These are phyloP conservation scores for Orbilia blumenaviensis DNA, from an alignment of 2,329 filamentous ascomycete species.

Conservation along the genomic window DNA sequence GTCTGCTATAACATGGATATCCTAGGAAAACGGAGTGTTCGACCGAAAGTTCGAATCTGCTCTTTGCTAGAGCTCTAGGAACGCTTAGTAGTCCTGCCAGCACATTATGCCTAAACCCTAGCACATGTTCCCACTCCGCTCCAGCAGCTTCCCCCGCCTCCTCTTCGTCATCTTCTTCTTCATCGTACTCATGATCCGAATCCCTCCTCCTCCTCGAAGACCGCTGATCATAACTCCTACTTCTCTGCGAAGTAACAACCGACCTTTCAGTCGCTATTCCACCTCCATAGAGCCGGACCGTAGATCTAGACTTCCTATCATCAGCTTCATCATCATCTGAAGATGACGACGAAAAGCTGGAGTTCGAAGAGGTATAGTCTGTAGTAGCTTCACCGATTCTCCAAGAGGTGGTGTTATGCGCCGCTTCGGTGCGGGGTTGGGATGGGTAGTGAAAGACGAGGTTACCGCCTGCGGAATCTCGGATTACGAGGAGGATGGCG, in stretches of 20 bases:
- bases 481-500: constrained; percentile 77
- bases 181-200: constrained; percentile 58
- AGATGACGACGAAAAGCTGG: constrained; percentile 55
- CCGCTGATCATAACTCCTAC: constrained; percentile 41
- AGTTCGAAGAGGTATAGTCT: constrained; percentile 61
- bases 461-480: constrained; percentile 79
- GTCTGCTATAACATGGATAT: constrained; percentile 81
- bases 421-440: constrained; percentile 62
- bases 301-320: constrained; percentile 59
- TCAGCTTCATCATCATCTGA: constrained; percentile 56
- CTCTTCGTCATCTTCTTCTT: constrained; percentile 60
- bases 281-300: constrained; percentile 50
- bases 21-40: constrained; percentile 83
- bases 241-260: constrained; percentile 53
- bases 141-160: constrained; percentile 65
- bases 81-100: constrained; percentile 83
- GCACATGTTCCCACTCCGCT: constrained; percentile 72
- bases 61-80: constrained; percentile 78
- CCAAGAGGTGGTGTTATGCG: constrained; percentile 57
- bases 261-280: constrained; percentile 51
- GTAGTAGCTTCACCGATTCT: constrained; percentile 59
- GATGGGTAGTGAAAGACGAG: constrained; percentile 91
- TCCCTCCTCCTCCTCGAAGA: constrained; percentile 47
- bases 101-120: constrained; percentile 78
- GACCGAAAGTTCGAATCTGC: constrained; percentile 80